These are phyloP conservation scores for Phytophthora fragariae DNA, from an alignment of 352 stramenopile species.

Conservation along the genomic window DNA sequence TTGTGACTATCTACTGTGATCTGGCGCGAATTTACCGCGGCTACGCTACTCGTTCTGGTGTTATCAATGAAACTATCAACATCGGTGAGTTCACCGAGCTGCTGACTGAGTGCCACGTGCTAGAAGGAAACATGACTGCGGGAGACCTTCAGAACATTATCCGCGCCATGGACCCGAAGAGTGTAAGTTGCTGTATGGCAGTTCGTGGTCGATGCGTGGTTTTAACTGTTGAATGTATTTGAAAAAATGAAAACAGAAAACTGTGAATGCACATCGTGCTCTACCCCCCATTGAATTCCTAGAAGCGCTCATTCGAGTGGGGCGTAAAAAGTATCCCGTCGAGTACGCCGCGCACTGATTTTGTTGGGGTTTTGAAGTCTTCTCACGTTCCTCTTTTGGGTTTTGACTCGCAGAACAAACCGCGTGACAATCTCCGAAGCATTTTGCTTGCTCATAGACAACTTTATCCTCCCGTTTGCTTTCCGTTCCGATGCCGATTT, in stretches of 20 bases:
- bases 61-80: constrained; percentile 54
- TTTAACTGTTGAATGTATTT: background rate
- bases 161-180: constrained; percentile 57
- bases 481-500: constrained; percentile 78
- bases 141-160: constrained; percentile 57
- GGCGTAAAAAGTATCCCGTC: constrained; percentile 68
- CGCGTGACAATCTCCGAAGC: constrained; percentile 75
- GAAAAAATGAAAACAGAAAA: constrained; percentile 42
- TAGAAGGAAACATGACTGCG: constrained; percentile 54
- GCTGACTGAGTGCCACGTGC: constrained; percentile 70
- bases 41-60: constrained; percentile 56
- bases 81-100: constrained; percentile 67
- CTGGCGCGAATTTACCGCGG: constrained; percentile 78
- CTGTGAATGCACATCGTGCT: constrained; percentile 49
- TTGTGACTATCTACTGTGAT: constrained; percentile 75
- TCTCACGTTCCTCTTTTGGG: background rate
- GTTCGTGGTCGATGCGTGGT: no score
- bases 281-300: constrained; percentile 71
- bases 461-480: constrained; percentile 75
- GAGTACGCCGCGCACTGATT: constrained; percentile 48
- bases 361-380: background rate
- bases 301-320: constrained; percentile 66
- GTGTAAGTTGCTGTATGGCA: constrained; percentile 22
- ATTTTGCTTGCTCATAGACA: constrained; percentile 81
- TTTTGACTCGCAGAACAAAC: constrained; percentile 44